A percentile compares a stretch with the other conserved stretches of the same genome.
These are phyloP conservation scores for Argentina anserina DNA, from an alignment of 306 rosid genomes.

Conservation along the genomic window DNA sequence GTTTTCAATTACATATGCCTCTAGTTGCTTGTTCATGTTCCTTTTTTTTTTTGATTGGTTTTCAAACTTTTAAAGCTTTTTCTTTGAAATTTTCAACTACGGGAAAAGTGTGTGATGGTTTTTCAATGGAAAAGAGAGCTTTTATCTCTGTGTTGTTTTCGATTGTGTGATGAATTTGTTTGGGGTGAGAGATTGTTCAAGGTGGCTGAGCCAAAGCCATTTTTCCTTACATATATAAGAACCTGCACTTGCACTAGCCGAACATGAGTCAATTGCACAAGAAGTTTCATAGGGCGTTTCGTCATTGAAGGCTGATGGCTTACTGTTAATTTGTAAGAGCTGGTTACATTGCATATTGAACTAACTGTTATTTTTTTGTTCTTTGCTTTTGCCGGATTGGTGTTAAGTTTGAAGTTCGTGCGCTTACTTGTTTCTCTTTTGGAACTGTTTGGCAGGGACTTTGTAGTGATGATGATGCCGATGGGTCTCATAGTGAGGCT, in stretches of 20 bases:
- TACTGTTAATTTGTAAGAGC: constrained; percentile 97
- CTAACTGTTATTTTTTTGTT: constrained; percentile 7
- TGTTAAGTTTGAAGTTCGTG: constrained; percentile 15
- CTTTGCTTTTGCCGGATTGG: background rate
- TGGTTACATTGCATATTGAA: constrained; percentile 51
- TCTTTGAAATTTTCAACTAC: background rate
- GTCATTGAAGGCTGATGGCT: constrained; percentile 83
- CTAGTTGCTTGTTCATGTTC: constrained; percentile 1
- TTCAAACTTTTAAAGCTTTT: background rate
- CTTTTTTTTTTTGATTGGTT: background rate
- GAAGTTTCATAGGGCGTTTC: constrained; percentile 98
- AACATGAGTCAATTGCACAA: constrained; percentile 80
- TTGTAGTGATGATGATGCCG: background rate
- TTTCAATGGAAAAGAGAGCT: constrained; percentile 41
- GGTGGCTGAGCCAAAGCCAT: constrained; percentile 64
- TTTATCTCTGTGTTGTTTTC: constrained; percentile 22
- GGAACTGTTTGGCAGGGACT: constrained; percentile 29
- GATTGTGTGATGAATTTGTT: constrained; percentile 41
- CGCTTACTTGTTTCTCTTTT: constrained; percentile 21
- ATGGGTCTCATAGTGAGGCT: constrained; percentile 24
- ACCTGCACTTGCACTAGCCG: constrained; percentile 79
- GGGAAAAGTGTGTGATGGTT: constrained; percentile 17
- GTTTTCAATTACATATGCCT: constrained; percentile 4
- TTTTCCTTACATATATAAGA: constrained; percentile 76
- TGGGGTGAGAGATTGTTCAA: constrained; percentile 66